Evolutionary conservation across 2,329 filamentous ascomycete genomes (phyloP), one percentile per base, ranked within the genome.

Genomic region (Beauveria brongniartii): DNA sequence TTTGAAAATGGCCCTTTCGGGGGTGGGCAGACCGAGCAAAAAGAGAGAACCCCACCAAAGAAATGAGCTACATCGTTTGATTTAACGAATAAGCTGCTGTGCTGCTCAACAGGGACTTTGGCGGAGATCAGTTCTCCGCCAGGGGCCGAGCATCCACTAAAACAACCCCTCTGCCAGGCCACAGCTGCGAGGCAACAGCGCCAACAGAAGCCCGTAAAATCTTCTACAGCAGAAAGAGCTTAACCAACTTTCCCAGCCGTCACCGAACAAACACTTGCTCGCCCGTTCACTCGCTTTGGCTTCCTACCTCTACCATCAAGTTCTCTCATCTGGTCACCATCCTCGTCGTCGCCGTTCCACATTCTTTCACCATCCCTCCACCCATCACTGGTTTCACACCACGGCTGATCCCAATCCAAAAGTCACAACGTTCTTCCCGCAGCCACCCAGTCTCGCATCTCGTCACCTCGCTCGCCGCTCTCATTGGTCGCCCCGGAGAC

Each of bases 1-100:
- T 14, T 37, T 37, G 47, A n/a, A 10, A 20, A 44, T 51, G 48
- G 37, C 16, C 52, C 9, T n/a, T 41, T 55, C 41, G 34, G 53
- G 51, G 59, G 61, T 37, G 34, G 55, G 57, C 59, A 34, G 59
- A 61, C 48, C 56, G 64, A 61, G 55, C 51, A 20, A 41, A 6
- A 22, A 40, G 5, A 16, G 30, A 12, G 16, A 52, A 24, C 26
- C 37, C 56, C 24, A 47, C 50, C 44, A 46, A 40, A 40, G 22
- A 26, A 30, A 59, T 14, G 47, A 41, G 46, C 56, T 41, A 12
- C 34, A 22, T 37, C 8, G 14, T 20, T 30, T 37, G 26, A 20
- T 44, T 52, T 26, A 20, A 7, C 47, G 47, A 24, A 51, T 51
- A 44, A 46, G 55, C 55, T 43, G 56, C 24, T 24, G 14, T 43